These are phyloP conservation scores for Ceratobasidium sp. DNA, from an alignment of 1,284 basidiomycete genomes.

Conservation along the genomic window DNA sequence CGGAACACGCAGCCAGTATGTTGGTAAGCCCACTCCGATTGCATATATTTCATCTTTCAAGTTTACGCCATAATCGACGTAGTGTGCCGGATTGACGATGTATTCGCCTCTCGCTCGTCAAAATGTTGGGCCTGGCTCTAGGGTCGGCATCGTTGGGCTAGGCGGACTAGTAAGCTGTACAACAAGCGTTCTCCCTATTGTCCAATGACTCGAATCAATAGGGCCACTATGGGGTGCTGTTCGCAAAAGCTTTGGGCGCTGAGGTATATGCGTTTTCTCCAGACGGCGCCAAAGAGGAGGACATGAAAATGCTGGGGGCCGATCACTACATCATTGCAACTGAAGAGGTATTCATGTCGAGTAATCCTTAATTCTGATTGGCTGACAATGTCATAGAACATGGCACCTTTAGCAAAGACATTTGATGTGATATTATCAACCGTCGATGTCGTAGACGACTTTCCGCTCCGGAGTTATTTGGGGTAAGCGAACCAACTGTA, in stretches of 20 bases:
- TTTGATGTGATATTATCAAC: conserved; percentile 71
- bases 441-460: conserved; percentile 48
- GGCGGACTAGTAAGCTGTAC: conserved; percentile 60
- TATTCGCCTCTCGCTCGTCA: conserved; percentile 70
- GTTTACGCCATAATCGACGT: conserved; percentile 49
- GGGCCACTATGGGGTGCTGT: conserved; percentile 64
- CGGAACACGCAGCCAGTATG: conserved; percentile 54
- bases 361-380: not conserved
- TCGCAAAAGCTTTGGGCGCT: conserved; percentile 64
- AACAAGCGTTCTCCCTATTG: not conserved
- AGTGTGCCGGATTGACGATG: conserved; percentile 70
- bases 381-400: conserved; percentile 50
- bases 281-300: conserved; percentile 65
- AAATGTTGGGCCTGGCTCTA: conserved; percentile 67
- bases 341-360: conserved; percentile 42
- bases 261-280: conserved; percentile 74
- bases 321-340: conserved; percentile 59
- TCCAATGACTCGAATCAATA: conserved; percentile 52
- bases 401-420: conserved; percentile 54
- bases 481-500: not conserved
- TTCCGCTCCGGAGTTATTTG: conserved; percentile 53
- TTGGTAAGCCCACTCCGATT: conserved; percentile 48
- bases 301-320: conserved; percentile 69
- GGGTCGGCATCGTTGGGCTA: conserved; percentile 71
- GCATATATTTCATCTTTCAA: not conserved